Evolutionary conservation across 2,329 filamentous ascomycete genomes (phyloP), one percentile per base, ranked within the genome.

Genomic region (Botrytis squamosa): DNA sequence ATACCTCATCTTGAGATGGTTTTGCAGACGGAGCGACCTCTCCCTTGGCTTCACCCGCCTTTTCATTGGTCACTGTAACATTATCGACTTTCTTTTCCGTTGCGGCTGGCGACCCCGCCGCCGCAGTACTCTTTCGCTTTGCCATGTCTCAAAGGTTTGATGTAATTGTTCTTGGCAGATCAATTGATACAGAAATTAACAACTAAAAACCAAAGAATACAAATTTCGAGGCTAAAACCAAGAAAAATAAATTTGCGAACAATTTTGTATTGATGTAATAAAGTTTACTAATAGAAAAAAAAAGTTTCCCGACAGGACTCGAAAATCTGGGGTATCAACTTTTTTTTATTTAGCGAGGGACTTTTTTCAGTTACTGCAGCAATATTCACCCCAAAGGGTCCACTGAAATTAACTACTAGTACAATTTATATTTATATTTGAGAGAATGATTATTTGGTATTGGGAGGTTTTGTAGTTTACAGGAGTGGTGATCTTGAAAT

Each of bases 301-400:
- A 69, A 68, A 68, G 36, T 29, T 68, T 68, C 49, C 36, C 5
- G 16, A n/a, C 6, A 25, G 33, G 25, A 33, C 64, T 67, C 25
- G 46, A 42, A 25, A 59, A 69, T 59, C 66, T 69, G 66, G 66
- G 66, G 66, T 42, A 57, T 38, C 49, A 69, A 69, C 49, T 69
- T 69, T 74, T 66, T 63, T 70, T 70, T 74, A 70, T 73, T 73
- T 70, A 68, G 65, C 73, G 73, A 74, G 74, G 71, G 67, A 68
- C 68, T 71, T 60, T 70, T 70, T 44, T 74, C 68, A 74, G 74
- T 78, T 66, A 75, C 75, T 49, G 44, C 44, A 66, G 29, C 68
- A 70, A 71, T 46, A 62, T 49, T 42, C 64, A 40, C 29, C 63
- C 42, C 42, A 8, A 36, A 22, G 63, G 64, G 29, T 66, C 64